Evolutionary conservation across 495 filamentous ascomycete genomes (phyloP), one percentile per base, ranked within the genome.

Genomic region (Massariosphaeria phaeospora): DNA sequence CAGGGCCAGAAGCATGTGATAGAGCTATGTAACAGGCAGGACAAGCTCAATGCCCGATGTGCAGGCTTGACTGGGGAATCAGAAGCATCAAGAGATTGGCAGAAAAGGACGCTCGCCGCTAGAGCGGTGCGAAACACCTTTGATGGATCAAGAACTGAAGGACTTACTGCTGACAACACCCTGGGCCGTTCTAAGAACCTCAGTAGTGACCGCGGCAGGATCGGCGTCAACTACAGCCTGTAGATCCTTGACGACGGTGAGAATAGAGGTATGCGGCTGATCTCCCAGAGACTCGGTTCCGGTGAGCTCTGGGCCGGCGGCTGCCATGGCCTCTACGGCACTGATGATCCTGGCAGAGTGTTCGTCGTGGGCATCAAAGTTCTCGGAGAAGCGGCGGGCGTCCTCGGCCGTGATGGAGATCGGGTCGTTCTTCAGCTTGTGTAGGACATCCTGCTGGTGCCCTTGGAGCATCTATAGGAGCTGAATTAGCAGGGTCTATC

Each of bases 351-450:
- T 13, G 27, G 54, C 45, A 2, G 47, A 51, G 21, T 21, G 46
- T 29, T 43, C 39, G 39, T 51, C 47, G 3, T 15, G 29, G 18
- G 40, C 54, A 12, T 50, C 38, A 30, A 34, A 51, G 13, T 57
- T 27, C 39, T 57, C 54, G 20, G 35, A 30, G 3, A 57, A 40
- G 23, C 54, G 54, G 46, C 54, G 54, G 26, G 46, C 54, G 20
- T 57, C 54, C 2, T 50, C 54, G 3, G 47, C 20, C 13, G 54
- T 57, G 38, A 57, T 46, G 26, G 24, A 43, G 36, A 46, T 18
- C 2, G 53, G 53, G 18, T 41, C 53, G 13, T 49, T 43, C 54
- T 57, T 25, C 27, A 57, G 54, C 47, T 57, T 49, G 3, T 51
- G 33, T 11, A 57, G n/a, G 27, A 57, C 47, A 18, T 35, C 33